Base-by-base conservation (phyloP, 2,329 filamentous ascomycete species). In the Grosmannia clavigera region DNA sequence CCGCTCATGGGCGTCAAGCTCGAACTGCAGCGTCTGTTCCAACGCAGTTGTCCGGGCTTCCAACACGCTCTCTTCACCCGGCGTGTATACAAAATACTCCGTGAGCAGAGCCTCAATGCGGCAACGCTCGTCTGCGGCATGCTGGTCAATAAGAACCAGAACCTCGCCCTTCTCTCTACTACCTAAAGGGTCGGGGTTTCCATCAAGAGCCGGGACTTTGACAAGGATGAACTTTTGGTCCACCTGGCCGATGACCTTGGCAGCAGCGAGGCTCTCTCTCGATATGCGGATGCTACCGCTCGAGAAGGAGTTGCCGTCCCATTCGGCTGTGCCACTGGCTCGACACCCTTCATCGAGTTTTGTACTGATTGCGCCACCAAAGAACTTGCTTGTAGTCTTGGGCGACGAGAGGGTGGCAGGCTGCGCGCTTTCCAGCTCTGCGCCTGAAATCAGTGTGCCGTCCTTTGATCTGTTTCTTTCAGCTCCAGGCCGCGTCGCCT, bases 81-180 rank as follows among this genome's bases (percentile, higher is more conserved):
- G 40, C 4, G 62, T n/a, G 5, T 48, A 3, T 3, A 57, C 54
- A 63, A 84, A 83, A 60, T 82, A 84, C 6, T 64, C 65, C 0
- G 66, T 65, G 69, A 95, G 83, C 1, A 99, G 76, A 0, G 71
- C 69, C 69, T 99, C 94, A 1, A 97, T 81, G 1, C 85, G 84
- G 63, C 88, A 84, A 54, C 94, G 81, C 74, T 99, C 94, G 69
- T 96, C 92, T 3, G 92, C 94, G 0, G 94, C 94, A 69, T 99
- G 94, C 68, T 99, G 94, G 68, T 99, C 94, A 6, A 96, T 79
- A 48, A 96, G 76, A 0, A 95, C 78, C 5, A 97, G 74, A 1
- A 84, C 65, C 3, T 16, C 5, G 3, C 38, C 38, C 38, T 40
- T 40, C 16, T 14, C 38, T 14, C 14, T 16, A 16, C 12, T 11